Conservation (phyloP, 1,284 basidiomycete species). For the Trametes sp. region DNA sequence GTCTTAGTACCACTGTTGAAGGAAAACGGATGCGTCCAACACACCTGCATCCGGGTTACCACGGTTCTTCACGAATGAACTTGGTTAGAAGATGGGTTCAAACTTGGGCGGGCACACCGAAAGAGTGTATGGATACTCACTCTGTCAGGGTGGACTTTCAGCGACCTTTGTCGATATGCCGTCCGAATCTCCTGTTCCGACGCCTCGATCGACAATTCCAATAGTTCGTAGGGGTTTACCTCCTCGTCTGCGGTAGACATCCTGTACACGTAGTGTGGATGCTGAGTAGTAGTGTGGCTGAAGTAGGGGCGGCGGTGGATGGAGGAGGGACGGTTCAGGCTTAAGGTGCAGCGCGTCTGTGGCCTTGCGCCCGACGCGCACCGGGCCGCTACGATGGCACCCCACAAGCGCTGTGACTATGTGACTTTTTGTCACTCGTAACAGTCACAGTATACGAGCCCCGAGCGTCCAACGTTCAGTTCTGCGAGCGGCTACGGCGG, state of each 20-base stretch:
- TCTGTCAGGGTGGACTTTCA: constrained; percentile 91
- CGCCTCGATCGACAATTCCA: constrained; percentile 71
- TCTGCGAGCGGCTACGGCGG: too few relatives aligned
- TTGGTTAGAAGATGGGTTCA: constrained; percentile 36
- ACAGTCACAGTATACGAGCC: too few relatives aligned
- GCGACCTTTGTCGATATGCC: constrained; percentile 83
- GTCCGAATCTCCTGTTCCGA: constrained; percentile 86
- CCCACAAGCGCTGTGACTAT: too few relatives aligned
- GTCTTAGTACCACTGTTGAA: neutral
- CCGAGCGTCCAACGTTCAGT: too few relatives aligned
- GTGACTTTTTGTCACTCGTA: too few relatives aligned
- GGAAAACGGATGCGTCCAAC: constrained; percentile 17
- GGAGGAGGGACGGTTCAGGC: neutral
- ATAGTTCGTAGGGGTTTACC: constrained; percentile 78
- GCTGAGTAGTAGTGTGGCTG: neutral
- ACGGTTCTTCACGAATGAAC: constrained; percentile 62
- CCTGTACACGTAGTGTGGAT: neutral
- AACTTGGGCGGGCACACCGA: neutral
- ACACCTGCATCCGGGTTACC: constrained; percentile 81
- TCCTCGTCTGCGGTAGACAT: constrained; percentile 52
- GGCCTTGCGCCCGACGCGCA: too few relatives aligned
- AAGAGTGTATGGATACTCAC: constrained; percentile 57
- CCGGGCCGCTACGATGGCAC: too few relatives aligned
- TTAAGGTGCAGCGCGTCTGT: too few relatives aligned
- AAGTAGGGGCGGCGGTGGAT: neutral